Evolutionary conservation across 306 rosid species (phyloP), one percentile per base, ranked within the genome.

Genomic region (Acacia melanoxylon): DNA sequence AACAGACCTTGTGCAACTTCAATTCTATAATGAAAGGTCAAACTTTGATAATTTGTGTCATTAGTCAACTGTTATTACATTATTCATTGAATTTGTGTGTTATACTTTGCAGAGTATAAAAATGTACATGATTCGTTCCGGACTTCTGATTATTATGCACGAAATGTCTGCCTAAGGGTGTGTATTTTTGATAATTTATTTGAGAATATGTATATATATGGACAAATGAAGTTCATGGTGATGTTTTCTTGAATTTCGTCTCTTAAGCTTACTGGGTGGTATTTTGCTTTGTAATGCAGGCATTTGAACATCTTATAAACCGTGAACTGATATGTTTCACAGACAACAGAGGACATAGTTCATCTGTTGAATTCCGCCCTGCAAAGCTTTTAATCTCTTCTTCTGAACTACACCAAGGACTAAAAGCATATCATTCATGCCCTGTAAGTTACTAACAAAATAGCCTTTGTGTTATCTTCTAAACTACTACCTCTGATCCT

Each of bases 281-380:
- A 17, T 27, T 48, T 68, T 68, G 17, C 68, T 81, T 14, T 73
- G 29, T 33, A 44, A 81, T 83, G 86, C 94, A 95, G 98, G 98
- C 98, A 71, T 92, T 95, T 86, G 96, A 95, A 85, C 98, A 93
- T 83, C 99, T 95, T 78, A 81, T 92, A 56, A 88, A 84, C 68
- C 88, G 94, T 29, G 95, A 90, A 83, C 59, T 95, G 49, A 88
- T 95, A 85, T 84, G 92, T 81, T 93, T 91, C 86, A 29, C 94
- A 3, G 98, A 93, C 88, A 91, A 74, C 75, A 90, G 93, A 82
- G 97, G 90, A 74, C 88, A 89, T 17, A 89, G 83, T 78, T 93
- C 85, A 58, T 88, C 96, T 12, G 74, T 92, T 42, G 97, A 92
- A 75, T 95, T 88, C 63, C 92, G 92, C 74, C 89, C 97, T 14